Conservation (phyloP, 441 rosid species). For the Gossypium davidsonii region DNA sequence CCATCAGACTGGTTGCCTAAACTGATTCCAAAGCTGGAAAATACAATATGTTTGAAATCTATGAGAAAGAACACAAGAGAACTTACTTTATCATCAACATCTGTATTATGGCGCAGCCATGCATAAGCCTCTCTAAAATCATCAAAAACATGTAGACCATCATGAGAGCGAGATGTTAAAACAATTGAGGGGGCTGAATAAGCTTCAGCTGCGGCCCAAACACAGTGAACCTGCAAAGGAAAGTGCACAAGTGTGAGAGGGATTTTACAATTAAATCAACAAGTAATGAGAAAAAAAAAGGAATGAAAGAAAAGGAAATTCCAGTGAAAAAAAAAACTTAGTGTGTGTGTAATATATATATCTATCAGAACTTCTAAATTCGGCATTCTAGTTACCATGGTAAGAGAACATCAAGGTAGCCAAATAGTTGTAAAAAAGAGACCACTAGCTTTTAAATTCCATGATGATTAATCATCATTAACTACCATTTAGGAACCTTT, state of each 20-base stretch:
- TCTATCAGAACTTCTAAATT: background rate
- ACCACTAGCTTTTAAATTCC: background rate
- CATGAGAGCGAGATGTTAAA: conserved; percentile 65
- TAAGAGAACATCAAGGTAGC: background rate
- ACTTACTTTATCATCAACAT: conserved; percentile 94
- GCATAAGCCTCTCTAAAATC: conserved; percentile 98
- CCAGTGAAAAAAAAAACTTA: background rate
- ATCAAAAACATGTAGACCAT: conserved; percentile 94
- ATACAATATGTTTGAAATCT: background rate
- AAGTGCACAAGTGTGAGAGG: background rate
- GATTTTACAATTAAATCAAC: background rate
- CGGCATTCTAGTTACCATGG: background rate
- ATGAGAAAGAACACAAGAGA: background rate
- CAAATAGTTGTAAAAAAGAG: background rate
- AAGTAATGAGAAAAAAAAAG: background rate
- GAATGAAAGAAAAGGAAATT: background rate
- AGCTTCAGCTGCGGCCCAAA: conserved; percentile 99
- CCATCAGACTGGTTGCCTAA: background rate
- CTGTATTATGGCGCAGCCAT: conserved; percentile 96
- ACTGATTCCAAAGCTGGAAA: background rate
- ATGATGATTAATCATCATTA: background rate
- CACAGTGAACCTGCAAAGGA: conserved; percentile 76
- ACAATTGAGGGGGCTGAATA: conserved; percentile 99
- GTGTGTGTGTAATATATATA: background rate
- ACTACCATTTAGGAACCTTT: background rate